Conservation (phyloP, 345 rosid genomes). For the Eucalyptus virginea region DNA sequence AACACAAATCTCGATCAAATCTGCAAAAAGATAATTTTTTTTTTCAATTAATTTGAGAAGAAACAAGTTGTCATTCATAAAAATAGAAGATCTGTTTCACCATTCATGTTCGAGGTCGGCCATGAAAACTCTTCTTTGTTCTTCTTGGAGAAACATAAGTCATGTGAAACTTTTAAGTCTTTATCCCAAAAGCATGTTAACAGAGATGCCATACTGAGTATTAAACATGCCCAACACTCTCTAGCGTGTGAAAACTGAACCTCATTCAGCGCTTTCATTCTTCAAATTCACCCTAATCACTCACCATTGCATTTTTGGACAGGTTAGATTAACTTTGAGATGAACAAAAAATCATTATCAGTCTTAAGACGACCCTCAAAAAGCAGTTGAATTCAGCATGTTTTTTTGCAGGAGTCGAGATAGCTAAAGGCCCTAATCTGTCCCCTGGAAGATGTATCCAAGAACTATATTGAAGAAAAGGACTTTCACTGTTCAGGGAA, state of each 20-base stretch:
- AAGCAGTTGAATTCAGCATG: background rate
- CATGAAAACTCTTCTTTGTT: background rate
- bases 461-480: background rate
- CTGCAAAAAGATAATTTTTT: conserved; percentile 14
- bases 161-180: background rate
- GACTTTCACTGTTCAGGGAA: background rate
- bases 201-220: background rate
- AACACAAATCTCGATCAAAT: conserved; percentile 86
- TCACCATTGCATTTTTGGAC: too few species aligned
- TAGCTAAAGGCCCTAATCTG: background rate
- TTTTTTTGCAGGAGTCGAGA: background rate
- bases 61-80: background rate
- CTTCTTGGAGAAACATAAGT: background rate
- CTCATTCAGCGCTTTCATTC: too few species aligned
- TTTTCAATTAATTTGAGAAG: background rate
- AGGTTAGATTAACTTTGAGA: background rate
- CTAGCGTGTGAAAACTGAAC: too few species aligned
- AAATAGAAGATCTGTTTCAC: background rate
- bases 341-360: background rate
- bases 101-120: background rate
- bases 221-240: too few species aligned
- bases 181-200: background rate
- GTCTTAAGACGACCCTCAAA: background rate
- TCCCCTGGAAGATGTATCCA: background rate
- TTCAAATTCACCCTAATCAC: too few species aligned